phyloP scores from a whole-genome alignment of 164 flowering plant genomes.

The Chimonanthus praecox region DNA sequence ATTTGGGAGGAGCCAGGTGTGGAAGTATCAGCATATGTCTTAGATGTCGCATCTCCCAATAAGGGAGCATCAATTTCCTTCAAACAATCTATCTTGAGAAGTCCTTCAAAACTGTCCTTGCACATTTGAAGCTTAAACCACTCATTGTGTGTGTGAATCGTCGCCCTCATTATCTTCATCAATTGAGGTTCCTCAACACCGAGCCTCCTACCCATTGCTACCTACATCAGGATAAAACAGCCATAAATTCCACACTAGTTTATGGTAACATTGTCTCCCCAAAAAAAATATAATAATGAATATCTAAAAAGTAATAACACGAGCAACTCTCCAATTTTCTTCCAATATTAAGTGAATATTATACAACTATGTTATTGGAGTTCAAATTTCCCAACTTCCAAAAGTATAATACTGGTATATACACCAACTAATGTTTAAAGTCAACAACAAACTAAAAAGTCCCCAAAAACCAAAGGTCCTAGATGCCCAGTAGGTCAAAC shows the following conservation, averaged over 20 bases:
- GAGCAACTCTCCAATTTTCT: no score
- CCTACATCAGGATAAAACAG: conserved; percentile 35
- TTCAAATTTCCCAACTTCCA: no score
- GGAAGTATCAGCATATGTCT: conserved; percentile 42
- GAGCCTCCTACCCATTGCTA: conserved; percentile 76
- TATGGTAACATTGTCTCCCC: background rate
- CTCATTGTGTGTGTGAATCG: conserved; percentile 76
- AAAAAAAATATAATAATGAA: no score
- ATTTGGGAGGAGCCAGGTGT: conserved; percentile 69
- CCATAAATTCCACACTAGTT: background rate
- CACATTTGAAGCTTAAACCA: conserved; percentile 98
- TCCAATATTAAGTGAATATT: no score
- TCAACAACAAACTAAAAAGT: no score
- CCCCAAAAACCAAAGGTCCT: no score
- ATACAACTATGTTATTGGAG: no score
- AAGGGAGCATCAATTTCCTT: conserved; percentile 55
- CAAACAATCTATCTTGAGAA: conserved; percentile 66
- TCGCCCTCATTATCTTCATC: conserved; percentile 89
- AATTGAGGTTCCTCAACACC: conserved; percentile 95
- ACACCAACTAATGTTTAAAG: no score
- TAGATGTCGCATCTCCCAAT: conserved; percentile 38
- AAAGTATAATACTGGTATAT: no score
- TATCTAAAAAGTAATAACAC: no score
- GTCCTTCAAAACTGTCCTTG: conserved; percentile 82
- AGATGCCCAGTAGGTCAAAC: no score